Base-by-base conservation (phyloP, 305 asterid species). In the Ruellia speciosa region DNA sequence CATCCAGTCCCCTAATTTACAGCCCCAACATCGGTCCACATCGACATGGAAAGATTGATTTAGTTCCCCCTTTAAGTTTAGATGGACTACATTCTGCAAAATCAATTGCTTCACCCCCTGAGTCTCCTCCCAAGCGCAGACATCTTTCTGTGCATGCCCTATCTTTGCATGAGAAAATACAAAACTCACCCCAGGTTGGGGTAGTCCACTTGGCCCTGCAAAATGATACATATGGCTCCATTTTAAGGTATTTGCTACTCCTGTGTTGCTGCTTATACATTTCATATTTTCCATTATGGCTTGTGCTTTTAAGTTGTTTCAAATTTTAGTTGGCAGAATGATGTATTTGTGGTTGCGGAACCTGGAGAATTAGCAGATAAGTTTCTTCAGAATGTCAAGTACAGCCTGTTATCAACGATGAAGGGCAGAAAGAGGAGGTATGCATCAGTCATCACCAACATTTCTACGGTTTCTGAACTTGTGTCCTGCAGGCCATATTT, bases 281-380 rank as follows among this genome's bases (percentile, higher is more conserved):
- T 47, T 52, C 33, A 40, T 65, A 62, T 66, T 15, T 49, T 31
- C 15, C 31, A 54, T 61, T 57, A 39, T 60, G 58, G 54, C 59
- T 54, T 53, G 31, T 49, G 64, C 71, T 69, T 61, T 0, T 54
- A 62, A 68, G 43, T 57, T 66, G 9, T 61, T 61, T 62, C 61
- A 7, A 53, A 53, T 53, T 64, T 43, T 66, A 93, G 99, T 73
- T 93, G 97, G 99, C 97, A 88, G 80, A 93, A 93, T 70, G 99
- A 93, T 71, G 99, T 93, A 60, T 93, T 88, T 73, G 99, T 93
- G 78, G 99, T 93, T 66, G 99, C 97, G n/a, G 99, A 93, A 73
- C 99, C 99, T 56, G 99, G 99, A 67, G 99, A 88, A 70, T 77
- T 79, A 61, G 99, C 99, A 5, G 95, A 88, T 55, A 84, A 83